Percentiles rank a stretch among this genome's conserved stretches.
phyloP scores from a whole-genome alignment of 2,329 filamentous ascomycete genomes.

The Ophiosphaerella herpotricha region DNA sequence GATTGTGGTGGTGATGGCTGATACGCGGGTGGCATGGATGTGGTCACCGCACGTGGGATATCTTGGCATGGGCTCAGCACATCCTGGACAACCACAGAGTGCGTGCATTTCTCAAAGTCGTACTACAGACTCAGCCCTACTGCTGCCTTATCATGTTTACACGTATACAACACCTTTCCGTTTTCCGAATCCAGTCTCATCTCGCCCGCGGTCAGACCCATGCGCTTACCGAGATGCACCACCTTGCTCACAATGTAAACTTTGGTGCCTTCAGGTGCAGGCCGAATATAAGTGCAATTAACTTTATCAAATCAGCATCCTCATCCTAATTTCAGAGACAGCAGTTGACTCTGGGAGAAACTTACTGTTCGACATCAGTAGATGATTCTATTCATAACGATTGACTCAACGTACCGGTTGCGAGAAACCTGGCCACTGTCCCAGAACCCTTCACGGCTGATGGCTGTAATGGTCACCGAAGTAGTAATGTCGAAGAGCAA shows the following conservation, averaged over 20 bases:
- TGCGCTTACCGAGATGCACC: slow-evolving; percentile 49
- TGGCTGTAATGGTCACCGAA: slow-evolving; percentile 43
- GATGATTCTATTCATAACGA: slow-evolving; percentile 2
- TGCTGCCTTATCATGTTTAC: slow-evolving; percentile 46
- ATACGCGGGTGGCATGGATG: slow-evolving; percentile 12
- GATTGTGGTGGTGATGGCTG: slow-evolving; percentile 12
- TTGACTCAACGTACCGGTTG: slow-evolving; percentile 13
- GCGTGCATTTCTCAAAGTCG: too few relatives aligned
- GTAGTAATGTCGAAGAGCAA: slow-evolving; percentile 62
- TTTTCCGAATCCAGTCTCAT: slow-evolving; percentile 45
- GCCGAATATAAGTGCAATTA: slow-evolving; percentile 53
- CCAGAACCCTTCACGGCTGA: slow-evolving; percentile 47
- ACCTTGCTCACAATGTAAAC: slow-evolving; percentile 52
- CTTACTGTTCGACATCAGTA: slow-evolving; percentile 14
- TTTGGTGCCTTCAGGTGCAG: slow-evolving; percentile 47
- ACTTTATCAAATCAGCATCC: slow-evolving; percentile 26
- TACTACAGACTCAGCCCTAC: slow-evolving; percentile 19
- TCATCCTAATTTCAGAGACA: background rate
- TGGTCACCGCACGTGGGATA: background rate
- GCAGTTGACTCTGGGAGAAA: background rate
- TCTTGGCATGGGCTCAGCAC: background rate
- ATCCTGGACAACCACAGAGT: background rate
- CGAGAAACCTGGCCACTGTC: slow-evolving; percentile 49
- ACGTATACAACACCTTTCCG: slow-evolving; percentile 46
- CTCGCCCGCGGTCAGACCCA: slow-evolving; percentile 47